A percentile compares a stretch with the other conserved stretches of the same genome.
phyloP scores from a whole-genome alignment of 2,329 filamentous ascomycete genomes.

The Aureobasidium mangrovei region DNA sequence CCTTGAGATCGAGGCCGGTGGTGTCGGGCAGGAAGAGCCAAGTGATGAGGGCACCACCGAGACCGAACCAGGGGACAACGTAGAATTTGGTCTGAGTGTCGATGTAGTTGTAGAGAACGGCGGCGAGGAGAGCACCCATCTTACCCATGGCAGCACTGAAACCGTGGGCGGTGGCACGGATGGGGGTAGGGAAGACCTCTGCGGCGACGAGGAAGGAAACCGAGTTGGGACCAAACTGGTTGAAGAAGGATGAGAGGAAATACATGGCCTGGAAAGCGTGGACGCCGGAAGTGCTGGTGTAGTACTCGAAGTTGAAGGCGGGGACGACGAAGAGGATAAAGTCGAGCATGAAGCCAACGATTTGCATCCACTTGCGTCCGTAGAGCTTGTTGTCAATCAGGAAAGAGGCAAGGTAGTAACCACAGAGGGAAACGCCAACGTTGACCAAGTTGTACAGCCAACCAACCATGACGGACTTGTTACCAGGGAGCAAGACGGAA shows the following conservation, averaged over 20 bases:
- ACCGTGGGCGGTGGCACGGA: constrained; percentile 88
- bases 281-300: constrained; percentile 61
- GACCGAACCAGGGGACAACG: constrained; percentile 91
- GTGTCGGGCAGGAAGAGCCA: constrained; percentile 89
- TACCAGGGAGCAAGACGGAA: constrained; percentile 61
- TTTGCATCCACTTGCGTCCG: constrained; percentile 93
- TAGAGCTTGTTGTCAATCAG: constrained; percentile 95
- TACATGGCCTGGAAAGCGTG: constrained; percentile 97
- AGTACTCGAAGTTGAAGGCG: constrained; percentile 81
- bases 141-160: constrained; percentile 91
- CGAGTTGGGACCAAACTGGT: constrained; percentile 94
- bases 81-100: constrained; percentile 75
- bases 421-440: constrained; percentile 71
- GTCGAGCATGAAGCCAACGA: constrained; percentile 82
- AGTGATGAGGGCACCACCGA: constrained; percentile 76
- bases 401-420: constrained; percentile 85
- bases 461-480: constrained; percentile 66
- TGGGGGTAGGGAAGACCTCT: constrained; percentile 90
- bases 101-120: constrained; percentile 93
- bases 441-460: constrained; percentile 95
- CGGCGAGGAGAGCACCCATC: constrained; percentile 74
- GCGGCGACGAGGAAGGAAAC: constrained; percentile 95
- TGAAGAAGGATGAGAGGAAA: constrained; percentile 96
- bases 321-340: constrained; percentile 92
- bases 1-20: constrained; percentile 90